phyloP scores from a whole-genome alignment of 2,329 filamentous ascomycete species.

The Scedosporium boydii region DNA sequence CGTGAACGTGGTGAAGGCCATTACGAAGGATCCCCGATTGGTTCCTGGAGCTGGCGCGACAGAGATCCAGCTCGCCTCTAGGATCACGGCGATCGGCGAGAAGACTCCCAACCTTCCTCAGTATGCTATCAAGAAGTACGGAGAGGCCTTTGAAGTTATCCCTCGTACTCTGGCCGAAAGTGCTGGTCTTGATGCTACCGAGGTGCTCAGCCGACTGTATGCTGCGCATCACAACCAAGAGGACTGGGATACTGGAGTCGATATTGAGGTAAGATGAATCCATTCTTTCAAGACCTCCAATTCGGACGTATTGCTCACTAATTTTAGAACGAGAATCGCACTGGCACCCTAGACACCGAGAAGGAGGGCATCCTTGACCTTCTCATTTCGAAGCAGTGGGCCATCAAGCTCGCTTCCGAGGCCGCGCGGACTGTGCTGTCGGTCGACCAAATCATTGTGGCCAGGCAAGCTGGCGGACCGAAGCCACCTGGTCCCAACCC shows the following conservation, averaged over 20 bases:
- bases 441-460: slow-evolving; percentile 98
- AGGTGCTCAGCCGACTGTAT: slow-evolving; percentile 85
- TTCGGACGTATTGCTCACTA: background rate
- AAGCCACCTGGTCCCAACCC: slow-evolving; percentile 95
- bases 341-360: slow-evolving; percentile 75
- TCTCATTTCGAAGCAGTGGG: slow-evolving; percentile 88
- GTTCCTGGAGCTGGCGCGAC: slow-evolving; percentile 92
- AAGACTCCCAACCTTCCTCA: slow-evolving; percentile 88
- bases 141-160: slow-evolving; percentile 94
- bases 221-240: slow-evolving; percentile 85
- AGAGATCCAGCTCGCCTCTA: slow-evolving; percentile 87
- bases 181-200: slow-evolving; percentile 92
- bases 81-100: slow-evolving; percentile 82
- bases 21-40: slow-evolving; percentile 83
- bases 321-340: slow-evolving; percentile 60
- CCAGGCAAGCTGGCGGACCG: slow-evolving; percentile 90
- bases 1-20: slow-evolving; percentile 97
- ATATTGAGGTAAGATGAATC: slow-evolving; percentile 59
- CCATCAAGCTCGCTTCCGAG: slow-evolving; percentile 93
- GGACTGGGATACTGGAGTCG: slow-evolving; percentile 84
- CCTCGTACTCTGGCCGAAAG: slow-evolving; percentile 90
- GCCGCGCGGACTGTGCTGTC: slow-evolving; percentile 87
- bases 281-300: slow-evolving; percentile 13
- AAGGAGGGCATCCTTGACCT: slow-evolving; percentile 88
- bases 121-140: slow-evolving; percentile 96